These are phyloP conservation scores for Massariosphaeria phaeospora DNA, from an alignment of 495 filamentous ascomycete genomes.

Conservation along the genomic window DNA sequence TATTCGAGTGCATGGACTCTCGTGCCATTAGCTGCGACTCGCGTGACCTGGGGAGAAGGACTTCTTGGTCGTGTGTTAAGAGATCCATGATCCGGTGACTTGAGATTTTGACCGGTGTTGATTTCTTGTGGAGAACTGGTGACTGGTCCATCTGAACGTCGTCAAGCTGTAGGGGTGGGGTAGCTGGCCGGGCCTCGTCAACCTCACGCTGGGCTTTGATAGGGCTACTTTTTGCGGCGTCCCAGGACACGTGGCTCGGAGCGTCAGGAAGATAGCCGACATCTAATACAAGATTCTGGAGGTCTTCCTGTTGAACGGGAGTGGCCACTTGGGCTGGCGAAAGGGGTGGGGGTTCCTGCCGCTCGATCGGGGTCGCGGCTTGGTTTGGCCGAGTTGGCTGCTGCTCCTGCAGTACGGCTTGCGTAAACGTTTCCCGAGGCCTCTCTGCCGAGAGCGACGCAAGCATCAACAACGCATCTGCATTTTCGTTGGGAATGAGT, in stretches of 20 bases:
- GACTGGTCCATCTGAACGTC: neutral
- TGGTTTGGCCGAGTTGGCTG: neutral
- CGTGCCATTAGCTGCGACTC: neutral
- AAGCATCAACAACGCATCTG: conserved; percentile 23
- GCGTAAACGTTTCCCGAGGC: neutral
- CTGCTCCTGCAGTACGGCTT: neutral
- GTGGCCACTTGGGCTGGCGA: neutral
- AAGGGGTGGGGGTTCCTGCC: neutral
- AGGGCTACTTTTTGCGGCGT: conserved; percentile 15
- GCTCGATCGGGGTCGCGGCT: neutral
- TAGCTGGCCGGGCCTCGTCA: neutral
- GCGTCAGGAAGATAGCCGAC: conserved; percentile 7
- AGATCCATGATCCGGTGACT: conserved; percentile 26
- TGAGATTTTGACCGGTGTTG: conserved; percentile 16
- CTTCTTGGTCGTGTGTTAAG: conserved; percentile 23
- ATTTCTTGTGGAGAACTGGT: conserved; percentile 4
- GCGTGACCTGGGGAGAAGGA: conserved; percentile 2
- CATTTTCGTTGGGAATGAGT: conserved; percentile 14
- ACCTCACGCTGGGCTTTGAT: neutral
- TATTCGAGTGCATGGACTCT: neutral
- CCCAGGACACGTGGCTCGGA: conserved; percentile 22
- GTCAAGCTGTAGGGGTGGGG: neutral
- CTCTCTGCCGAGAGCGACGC: conserved; percentile 18
- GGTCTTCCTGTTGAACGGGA: conserved; percentile 2
- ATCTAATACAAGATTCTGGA: neutral